phyloP scores from a whole-genome alignment of 140 eudicot species.

The Anethum foeniculum region DNA sequence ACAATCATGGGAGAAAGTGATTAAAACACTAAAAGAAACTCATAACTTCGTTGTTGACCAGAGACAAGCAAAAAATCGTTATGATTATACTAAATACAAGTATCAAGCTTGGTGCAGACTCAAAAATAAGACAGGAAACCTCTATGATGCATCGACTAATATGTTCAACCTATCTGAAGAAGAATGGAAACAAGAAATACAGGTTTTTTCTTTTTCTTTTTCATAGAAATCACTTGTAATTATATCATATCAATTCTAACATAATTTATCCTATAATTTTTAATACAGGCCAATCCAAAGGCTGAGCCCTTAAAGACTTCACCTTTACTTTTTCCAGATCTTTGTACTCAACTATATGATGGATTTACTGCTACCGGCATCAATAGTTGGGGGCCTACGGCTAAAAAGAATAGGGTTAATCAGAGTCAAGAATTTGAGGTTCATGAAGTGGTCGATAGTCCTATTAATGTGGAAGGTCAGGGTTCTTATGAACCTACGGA shows the following conservation, averaged over 20 bases:
- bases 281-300: not conserved
- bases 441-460: not conserved
- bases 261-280: too few relatives aligned
- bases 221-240: not conserved
- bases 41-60: not conserved
- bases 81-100: not conserved
- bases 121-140: not conserved
- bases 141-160: not conserved
- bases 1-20: not conserved
- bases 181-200: not conserved
- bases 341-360: not conserved
- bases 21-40: not conserved
- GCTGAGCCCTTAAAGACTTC: not conserved
- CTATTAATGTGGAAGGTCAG: not conserved
- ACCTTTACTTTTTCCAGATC: not conserved
- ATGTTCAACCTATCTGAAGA: not conserved
- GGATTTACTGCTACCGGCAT: not conserved
- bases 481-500: not conserved
- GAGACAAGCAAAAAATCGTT: not conserved
- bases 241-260: not conserved
- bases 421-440: not conserved
- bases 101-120: conserved; percentile 1
- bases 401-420: not conserved
- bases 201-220: too few relatives aligned
- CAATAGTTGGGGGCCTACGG: not conserved